Conservation (phyloP, 2,329 filamentous ascomycete species). For the Aspergillus proliferans region DNA sequence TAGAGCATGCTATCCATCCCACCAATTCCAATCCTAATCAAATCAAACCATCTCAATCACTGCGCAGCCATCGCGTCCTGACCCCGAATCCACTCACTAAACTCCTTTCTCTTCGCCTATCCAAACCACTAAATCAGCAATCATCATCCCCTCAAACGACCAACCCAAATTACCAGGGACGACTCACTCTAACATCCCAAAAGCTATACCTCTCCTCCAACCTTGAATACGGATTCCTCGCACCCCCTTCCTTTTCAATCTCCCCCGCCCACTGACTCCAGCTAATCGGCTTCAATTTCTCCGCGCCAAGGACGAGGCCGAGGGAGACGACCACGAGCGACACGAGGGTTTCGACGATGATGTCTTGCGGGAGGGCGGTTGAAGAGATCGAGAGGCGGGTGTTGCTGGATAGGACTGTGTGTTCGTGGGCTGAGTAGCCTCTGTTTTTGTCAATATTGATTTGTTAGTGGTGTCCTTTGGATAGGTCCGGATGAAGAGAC, state of each 20-base stretch:
- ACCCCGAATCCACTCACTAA: conserved; percentile 63
- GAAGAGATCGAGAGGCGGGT: conserved; percentile 36
- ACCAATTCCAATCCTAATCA: too few relatives aligned
- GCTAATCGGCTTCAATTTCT: conserved; percentile 76
- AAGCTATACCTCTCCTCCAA: conserved; percentile 80
- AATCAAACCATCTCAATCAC: neutral
- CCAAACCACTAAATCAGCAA: conserved; percentile 7
- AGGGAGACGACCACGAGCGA: conserved; percentile 74
- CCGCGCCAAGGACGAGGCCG: conserved; percentile 72
- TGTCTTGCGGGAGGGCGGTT: conserved; percentile 69
- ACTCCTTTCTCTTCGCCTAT: conserved; percentile 63
- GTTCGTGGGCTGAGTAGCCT: conserved; percentile 94
- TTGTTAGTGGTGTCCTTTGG: neutral
- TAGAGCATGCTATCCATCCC: neutral
- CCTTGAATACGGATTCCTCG: conserved; percentile 71
- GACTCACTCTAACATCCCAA: conserved; percentile 70
- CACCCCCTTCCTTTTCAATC: conserved; percentile 60
- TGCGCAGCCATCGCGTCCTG: conserved; percentile 19
- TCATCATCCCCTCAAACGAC: neutral
- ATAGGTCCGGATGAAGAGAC: conserved; percentile 23
- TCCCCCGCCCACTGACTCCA: conserved; percentile 72
- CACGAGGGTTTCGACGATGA: conserved; percentile 76
- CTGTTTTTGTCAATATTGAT: conserved; percentile 42
- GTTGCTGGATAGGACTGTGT: conserved; percentile 65
- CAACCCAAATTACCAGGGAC: neutral